Evolutionary conservation across 2,329 filamentous ascomycete species (phyloP), one percentile per base, ranked within the genome.

Genomic region (Aspergillus caelatus): DNA sequence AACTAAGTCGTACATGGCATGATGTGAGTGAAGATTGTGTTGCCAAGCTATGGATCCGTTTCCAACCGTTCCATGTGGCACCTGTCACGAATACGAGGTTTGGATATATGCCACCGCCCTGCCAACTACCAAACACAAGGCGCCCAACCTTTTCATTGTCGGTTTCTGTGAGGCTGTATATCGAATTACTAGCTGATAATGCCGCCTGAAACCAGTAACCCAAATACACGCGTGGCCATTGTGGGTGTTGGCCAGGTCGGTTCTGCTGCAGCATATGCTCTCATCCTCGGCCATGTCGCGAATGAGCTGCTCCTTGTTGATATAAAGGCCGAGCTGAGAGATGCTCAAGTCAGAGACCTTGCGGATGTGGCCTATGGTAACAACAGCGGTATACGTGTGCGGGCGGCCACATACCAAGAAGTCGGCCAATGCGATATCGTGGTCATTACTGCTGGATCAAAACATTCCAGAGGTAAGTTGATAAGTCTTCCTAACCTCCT

Each of bases 301-400:
- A 76, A 74, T 60, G 83, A 86, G 65, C 75, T 87, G 12, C 78
- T 86, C n/a, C 75, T 87, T 4, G 81, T 86, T 23, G 85, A 87
- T 67, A 78, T 80, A 30, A 81, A 75, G 19, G 26, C 59, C 3
- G 41, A 53, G 19, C 39, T 55, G 83, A 60, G 78, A 83, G 70
- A 83, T 78, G 30, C 83, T 84, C 73, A 70, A 46, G 83, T 85
- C 4, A 77, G 79, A 57, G 85, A 87, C 71, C 80, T 87, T 16
- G 77, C 78, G 26, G 85, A 87, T 71, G 83, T 82, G 2, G 59
- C 57, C 1, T 60, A 58, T n/a, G 56, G 39, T 16, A 54, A 58
- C 41, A 56, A 39, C 28, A 61, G 76, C 21, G 78, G 79, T 32
- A 83, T 80, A 5, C 78, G 75, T 39, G 79, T 85, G 4, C 77